phyloP scores from a whole-genome alignment of 116 monocot species.

The Cymodocea nodosa region DNA sequence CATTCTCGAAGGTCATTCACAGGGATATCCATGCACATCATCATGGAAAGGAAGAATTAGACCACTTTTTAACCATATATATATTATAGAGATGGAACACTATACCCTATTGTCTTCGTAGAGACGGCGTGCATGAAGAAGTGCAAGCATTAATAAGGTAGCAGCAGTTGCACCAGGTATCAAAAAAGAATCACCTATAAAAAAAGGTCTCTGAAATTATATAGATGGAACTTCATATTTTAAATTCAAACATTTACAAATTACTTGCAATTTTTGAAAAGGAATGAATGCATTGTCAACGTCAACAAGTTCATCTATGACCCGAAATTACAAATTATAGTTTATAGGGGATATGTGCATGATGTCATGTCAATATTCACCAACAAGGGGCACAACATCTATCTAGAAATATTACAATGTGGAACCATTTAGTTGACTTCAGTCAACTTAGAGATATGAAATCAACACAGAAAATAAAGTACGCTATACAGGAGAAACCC shows the following conservation, averaged over 20 bases:
- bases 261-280: background rate
- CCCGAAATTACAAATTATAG: too few species aligned
- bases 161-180: conserved; percentile 81
- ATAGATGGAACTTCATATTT: background rate
- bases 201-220: background rate
- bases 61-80: background rate
- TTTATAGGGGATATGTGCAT: too few species aligned
- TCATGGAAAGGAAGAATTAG: background rate
- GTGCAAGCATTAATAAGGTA: conserved; percentile 79
- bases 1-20: too few species aligned
- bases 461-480: too few species aligned
- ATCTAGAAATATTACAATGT: too few species aligned
- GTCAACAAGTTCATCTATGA: too few species aligned
- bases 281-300: background rate
- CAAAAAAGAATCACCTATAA: conserved; percentile 46
- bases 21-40: background rate
- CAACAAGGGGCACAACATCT: too few species aligned
- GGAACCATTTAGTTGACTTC: too few species aligned
- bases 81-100: background rate
- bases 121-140: conserved; percentile 77
- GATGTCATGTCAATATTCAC: too few species aligned
- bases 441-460: too few species aligned
- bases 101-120: conserved; percentile 78
- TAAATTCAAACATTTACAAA: background rate
- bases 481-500: too few species aligned